Base-by-base conservation (phyloP, 179 eudicot species). In the Gypsophila paniculata region DNA sequence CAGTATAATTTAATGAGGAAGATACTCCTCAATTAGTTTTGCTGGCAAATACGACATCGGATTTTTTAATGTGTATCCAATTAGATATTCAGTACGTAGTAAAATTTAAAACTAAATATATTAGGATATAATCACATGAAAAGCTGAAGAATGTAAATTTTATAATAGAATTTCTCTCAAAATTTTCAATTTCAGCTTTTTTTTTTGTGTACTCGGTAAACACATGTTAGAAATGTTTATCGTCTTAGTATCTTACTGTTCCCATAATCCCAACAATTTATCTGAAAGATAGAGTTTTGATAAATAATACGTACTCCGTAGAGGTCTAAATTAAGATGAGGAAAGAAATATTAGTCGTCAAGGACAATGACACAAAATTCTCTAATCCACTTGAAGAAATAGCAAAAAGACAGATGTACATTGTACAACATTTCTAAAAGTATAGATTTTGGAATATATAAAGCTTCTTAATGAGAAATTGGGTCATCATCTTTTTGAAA, bases 201-300 rank as follows among this genome's bases (percentile, higher is more conserved):
- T 29, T 29, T 29, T 29, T 1, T 29, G 34, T 29, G 4, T 29
- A 29, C 4, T 29, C 34, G 4, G 34, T 29, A 29, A 4, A 29
- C 34, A 29, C 34, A 29, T 29, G 4, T 29, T 29, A 29, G 4
- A 29, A 29, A 6, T 42, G 11, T 9, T 42, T 6, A 42, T 42
- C 11, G 10, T 63, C 48, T n/a, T 15, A 32, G 2, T 13, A 60
- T 1, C 38, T 13, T 23, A 70, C 64, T 76, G 78, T 55, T 70
- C 15, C 78, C 74, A 63, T 25, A 38, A 70, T 63, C 23, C 74
- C 74, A 76, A 55, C 78, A 70, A 7, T 29, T 51, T 8, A 14
- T 22, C 32, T 49, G 12, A 46, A 1, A 72, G 44, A 61, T 62
- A 72, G 15, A 25, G 17, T 5, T 49, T 5, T 8, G 8, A 54